Conservation (phyloP, 2,329 filamentous ascomycete genomes). For the Nemania sp. region DNA sequence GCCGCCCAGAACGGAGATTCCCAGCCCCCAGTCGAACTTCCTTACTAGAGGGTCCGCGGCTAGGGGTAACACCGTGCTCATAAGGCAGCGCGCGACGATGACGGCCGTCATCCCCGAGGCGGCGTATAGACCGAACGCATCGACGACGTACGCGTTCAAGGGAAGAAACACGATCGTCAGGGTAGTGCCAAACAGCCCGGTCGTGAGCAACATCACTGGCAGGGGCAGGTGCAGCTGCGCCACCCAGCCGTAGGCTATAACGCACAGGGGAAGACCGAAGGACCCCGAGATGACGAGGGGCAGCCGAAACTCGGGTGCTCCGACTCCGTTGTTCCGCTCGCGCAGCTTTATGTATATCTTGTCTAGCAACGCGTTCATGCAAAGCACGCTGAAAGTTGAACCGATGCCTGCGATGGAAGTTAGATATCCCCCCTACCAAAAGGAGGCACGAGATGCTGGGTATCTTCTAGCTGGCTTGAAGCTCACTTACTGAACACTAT, state of each 20-base stretch:
- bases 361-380: conserved; percentile 58
- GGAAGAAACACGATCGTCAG: conserved; percentile 55
- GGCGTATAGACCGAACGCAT: conserved; percentile 59
- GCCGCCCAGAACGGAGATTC: conserved; percentile 51
- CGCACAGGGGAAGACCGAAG: conserved; percentile 50
- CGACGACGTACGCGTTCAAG: conserved; percentile 59
- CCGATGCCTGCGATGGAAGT: conserved; percentile 49
- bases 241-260: conserved; percentile 57
- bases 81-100: conserved; percentile 59
- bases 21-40: conserved; percentile 56
- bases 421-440: conserved; percentile 13
- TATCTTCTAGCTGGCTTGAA: background rate
- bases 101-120: conserved; percentile 62
- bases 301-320: conserved; percentile 58
- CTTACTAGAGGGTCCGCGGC: conserved; percentile 52
- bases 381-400: conserved; percentile 50
- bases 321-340: conserved; percentile 45
- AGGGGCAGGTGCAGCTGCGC: conserved; percentile 50
- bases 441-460: background rate
- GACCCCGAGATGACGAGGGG: conserved; percentile 55
- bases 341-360: conserved; percentile 56
- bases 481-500: conserved; percentile 55
- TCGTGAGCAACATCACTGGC: conserved; percentile 47
- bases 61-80: conserved; percentile 62
- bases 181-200: conserved; percentile 51